These are phyloP conservation scores for Blumeriella jaapii DNA, from an alignment of 2,329 filamentous ascomycete species.

Conservation along the genomic window DNA sequence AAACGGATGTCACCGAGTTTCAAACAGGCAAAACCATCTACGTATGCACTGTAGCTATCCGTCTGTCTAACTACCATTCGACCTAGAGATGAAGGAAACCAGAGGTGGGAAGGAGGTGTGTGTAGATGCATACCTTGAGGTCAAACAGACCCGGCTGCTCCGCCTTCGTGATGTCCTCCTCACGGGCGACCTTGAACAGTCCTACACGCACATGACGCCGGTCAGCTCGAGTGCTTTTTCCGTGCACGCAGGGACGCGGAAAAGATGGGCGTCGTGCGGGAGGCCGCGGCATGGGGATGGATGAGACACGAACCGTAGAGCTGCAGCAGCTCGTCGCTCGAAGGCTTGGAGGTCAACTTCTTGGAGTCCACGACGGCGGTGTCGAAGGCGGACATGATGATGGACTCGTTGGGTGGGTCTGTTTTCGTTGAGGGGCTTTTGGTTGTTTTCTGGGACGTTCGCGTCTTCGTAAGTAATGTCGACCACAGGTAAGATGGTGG, in stretches of 20 bases:
- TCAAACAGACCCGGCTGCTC: conserved; percentile 57
- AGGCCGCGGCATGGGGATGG: not conserved
- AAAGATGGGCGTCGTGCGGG: not conserved
- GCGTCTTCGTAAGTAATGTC: not conserved
- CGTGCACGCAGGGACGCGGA: no score
- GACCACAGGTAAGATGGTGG: no score
- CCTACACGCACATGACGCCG: conserved; percentile 31
- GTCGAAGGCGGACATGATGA: conserved; percentile 33
- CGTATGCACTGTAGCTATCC: no score
- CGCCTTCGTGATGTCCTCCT: conserved; percentile 45
- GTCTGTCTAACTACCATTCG: no score
- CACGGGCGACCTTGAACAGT: conserved; percentile 46
- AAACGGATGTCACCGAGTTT: not conserved
- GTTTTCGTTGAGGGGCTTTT: conserved; percentile 4
- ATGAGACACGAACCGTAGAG: conserved; percentile 19
- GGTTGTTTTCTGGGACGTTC: not conserved
- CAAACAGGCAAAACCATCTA: no score
- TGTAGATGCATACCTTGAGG: conserved; percentile 38
- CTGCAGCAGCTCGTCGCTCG: conserved; percentile 50
- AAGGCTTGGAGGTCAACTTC: conserved; percentile 55
- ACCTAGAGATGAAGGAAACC: no score
- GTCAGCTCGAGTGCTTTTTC: no score
- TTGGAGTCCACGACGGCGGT: conserved; percentile 50
- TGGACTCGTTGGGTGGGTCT: conserved; percentile 5
- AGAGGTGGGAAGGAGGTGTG: conserved; percentile 1